A percentile compares a stretch with the other conserved stretches of the same genome.
Conservation (phyloP, 352 stramenopile genomes). For the Pythium plurisporium region DNA sequence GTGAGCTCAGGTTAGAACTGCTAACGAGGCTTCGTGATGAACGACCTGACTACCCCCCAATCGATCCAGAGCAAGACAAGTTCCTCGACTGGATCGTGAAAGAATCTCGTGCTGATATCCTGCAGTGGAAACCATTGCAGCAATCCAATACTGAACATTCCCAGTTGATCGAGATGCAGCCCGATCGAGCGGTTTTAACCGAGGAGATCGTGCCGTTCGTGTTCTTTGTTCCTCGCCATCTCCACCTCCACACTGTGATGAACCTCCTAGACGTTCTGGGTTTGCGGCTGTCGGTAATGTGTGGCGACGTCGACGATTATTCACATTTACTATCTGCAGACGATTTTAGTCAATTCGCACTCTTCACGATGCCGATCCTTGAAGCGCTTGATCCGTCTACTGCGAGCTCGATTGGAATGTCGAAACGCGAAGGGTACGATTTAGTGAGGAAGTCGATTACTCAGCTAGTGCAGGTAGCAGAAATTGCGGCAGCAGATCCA, state of each 20-base stretch:
- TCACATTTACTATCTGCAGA: conserved; percentile 35
- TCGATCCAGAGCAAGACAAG: conserved; percentile 29
- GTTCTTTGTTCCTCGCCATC: conserved; percentile 37
- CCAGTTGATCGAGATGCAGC: conserved; percentile 50
- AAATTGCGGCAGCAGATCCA: conserved; percentile 2
- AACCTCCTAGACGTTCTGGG: conserved; percentile 45
- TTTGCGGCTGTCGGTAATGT: conserved; percentile 21
- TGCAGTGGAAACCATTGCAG: conserved; percentile 57
- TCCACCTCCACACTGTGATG: conserved; percentile 31
- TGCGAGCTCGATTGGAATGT: conserved; percentile 1
- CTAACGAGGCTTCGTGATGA: conserved; percentile 47
- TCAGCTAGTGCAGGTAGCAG: background rate
- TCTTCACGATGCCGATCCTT: conserved; percentile 29
- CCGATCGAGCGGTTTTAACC: conserved; percentile 55
- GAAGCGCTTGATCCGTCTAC: conserved; percentile 30
- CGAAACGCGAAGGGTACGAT: background rate
- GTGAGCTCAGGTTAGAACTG: background rate
- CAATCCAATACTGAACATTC: conserved; percentile 39
- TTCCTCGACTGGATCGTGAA: conserved; percentile 49
- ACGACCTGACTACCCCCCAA: conserved; percentile 35
- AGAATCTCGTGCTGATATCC: conserved; percentile 28
- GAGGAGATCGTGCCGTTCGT: conserved; percentile 82
- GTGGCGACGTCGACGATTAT: background rate
- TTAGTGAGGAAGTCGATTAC: conserved; percentile 3
- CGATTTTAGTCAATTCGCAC: conserved; percentile 27